Conservation (phyloP, 345 rosid species). For the Conringia planisiliqua region DNA sequence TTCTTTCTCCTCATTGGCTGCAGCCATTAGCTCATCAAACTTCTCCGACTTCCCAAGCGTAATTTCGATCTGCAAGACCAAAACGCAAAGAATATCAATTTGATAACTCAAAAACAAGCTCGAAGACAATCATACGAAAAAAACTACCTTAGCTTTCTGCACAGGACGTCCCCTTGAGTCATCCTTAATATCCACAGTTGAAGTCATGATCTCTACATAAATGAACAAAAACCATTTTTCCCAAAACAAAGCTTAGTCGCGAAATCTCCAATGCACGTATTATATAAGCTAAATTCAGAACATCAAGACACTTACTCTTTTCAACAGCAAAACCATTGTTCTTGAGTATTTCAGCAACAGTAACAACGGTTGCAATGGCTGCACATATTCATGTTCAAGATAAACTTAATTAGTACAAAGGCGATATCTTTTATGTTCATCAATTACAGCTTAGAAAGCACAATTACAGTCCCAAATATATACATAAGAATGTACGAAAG, state of each 20-base stretch:
- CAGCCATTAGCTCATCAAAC: slow-evolving; percentile 86
- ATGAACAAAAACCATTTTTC: neutral
- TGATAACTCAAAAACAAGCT: neutral
- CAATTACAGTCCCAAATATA: neutral
- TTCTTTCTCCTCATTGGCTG: slow-evolving; percentile 63
- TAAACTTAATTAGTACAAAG: neutral
- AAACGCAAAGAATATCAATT: neutral
- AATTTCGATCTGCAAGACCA: slow-evolving; percentile 60
- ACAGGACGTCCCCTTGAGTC: slow-evolving; percentile 72
- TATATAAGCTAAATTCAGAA: neutral
- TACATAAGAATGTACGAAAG: neutral
- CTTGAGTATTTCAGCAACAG: slow-evolving; percentile 80
- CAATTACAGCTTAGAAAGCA: neutral
- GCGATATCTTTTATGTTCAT: neutral
- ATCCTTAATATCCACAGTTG: slow-evolving; percentile 81
- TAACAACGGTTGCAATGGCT: slow-evolving; percentile 87
- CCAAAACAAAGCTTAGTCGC: neutral
- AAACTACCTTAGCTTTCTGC: slow-evolving; percentile 76
- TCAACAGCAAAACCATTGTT: slow-evolving; percentile 85
- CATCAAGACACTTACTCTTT: slow-evolving; percentile 53
- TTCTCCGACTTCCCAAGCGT: slow-evolving; percentile 70
- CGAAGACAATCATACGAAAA: neutral
- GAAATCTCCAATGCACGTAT: neutral
- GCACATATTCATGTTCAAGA: slow-evolving; percentile 26
- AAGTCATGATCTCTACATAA: slow-evolving; percentile 60